Evolutionary conservation across 108 stramenopile species (phyloP), one percentile per base, ranked within the genome.

Genomic region (Cyclotella choctawhatcheeana): DNA sequence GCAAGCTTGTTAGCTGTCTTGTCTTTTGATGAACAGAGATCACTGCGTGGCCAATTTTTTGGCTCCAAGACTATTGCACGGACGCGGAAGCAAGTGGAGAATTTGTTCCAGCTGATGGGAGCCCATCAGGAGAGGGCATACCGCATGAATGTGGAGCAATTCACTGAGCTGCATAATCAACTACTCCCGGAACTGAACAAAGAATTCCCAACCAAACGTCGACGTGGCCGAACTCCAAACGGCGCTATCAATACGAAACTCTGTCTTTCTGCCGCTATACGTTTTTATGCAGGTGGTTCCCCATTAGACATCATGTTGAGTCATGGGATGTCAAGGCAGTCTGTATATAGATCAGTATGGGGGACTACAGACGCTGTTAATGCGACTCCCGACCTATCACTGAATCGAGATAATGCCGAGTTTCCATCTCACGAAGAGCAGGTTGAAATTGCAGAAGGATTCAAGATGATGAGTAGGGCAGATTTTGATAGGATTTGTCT

Each of bases 371-470:
- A 48, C 18, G 8, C 47, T 48, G 47, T 48, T 4, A 48, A 48
- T n/a, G 18, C 12, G 4, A 17, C 16, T 4, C 47, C 47, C n/a
- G 17, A n/a, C n/a, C 4, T 48, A n/a, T 8, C 4, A 4, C 18
- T 48, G 5, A 55, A 55, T 26, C 5, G 10, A 5, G 17, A 27
- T 27, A 26, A 26, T 26, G 54, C 54, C 33, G 6, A 37, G 25
- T 63, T 63, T 63, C 62, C 62, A 7, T 45, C 62, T 3, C 62
- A 63, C 35, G 62, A 63, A 24, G 62, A 63, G 37, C 62, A 63
- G 20, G 16, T 2, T 6, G 62, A 63, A 4, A 63, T 63, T 47
- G 62, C 62, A 13, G 22, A 3, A 10, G 62, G 62, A 12, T 63
- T 63, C 25, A 6, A 35, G 6, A 24, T 7, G 6, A 63, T 16